These are phyloP conservation scores for Fusarium subtropicale DNA, from an alignment of 2,329 filamentous ascomycete genomes.

Conservation along the genomic window DNA sequence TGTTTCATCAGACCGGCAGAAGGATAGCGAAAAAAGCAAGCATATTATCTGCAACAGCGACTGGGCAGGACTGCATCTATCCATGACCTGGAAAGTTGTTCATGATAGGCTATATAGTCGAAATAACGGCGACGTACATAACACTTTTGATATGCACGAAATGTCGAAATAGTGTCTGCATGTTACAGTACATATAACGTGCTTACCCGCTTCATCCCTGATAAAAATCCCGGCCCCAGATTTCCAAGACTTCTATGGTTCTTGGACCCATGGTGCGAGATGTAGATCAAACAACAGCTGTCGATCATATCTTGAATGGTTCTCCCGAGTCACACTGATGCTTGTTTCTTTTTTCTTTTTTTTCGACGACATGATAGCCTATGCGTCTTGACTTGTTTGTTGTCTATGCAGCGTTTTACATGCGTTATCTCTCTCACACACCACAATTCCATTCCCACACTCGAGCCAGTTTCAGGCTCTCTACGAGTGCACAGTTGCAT, in stretches of 20 bases:
- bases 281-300: conserved; percentile 21
- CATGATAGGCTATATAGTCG: conserved; percentile 29
- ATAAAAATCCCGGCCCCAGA: conserved; percentile 5
- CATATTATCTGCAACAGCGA: neutral
- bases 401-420: neutral
- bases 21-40: conserved; percentile 12
- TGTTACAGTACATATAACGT: conserved; percentile 12
- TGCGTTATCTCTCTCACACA: neutral
- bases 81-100: conserved; percentile 26
- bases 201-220: conserved; percentile 30
- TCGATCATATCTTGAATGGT: conserved; percentile 27
- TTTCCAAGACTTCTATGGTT: conserved; percentile 13
- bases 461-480: conserved; percentile 2
- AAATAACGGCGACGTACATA: conserved; percentile 11
- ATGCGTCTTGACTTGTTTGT: conserved; percentile 1
- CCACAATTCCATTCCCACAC: neutral
- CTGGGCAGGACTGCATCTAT: conserved; percentile 25
- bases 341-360: neutral
- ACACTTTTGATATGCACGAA: conserved; percentile 27
- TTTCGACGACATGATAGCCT: neutral
- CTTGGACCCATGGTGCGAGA: conserved; percentile 8
- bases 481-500: neutral
- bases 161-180: conserved; percentile 9
- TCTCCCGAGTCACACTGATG: neutral
- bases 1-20: conserved; percentile 22